Base-by-base conservation (phyloP, 768 basidiomycete species). In the Termitomyces sp. region DNA sequence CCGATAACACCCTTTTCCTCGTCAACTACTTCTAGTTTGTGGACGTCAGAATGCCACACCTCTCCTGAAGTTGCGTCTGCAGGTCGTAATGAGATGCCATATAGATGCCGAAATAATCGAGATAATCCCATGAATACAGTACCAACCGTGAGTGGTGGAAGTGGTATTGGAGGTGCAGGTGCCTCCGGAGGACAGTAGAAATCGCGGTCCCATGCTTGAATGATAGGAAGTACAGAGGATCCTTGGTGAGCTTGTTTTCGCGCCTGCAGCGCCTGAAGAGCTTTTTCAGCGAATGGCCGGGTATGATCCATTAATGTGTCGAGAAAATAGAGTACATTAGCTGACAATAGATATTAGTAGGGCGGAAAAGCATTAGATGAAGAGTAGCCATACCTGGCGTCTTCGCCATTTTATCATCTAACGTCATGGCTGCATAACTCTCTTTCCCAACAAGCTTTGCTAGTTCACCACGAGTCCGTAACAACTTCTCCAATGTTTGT, bases 161-260 rank as follows among this genome's bases (percentile, higher is more conserved):
- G 73, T 59, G 89, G 72, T 69, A 89, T 75, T 55, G 89, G 83
- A 27, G 92, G 88, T 12, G 85, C 81, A 28, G 86, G 85, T 11
- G 85, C 82, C 69, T 90, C 85, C 4, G 86, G 86, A 0, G 89
- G 88, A 56, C 91, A 89, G 70, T 94, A 98, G 68, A 87, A 96
- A 62, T 98, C 95, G 61, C 94, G 81, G 72, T 98, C 97, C 97
- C 97, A 99, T n/a, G 94, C 87, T 61, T 96, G 83, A 50, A 98
- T 83, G 23, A 75, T 73, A 42, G 89, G 89, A 45, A 81, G 73
- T 21, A 77, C 71, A 0, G 78, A 73, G 1, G 84, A 76, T 21
- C 75, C 71, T 28, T 93, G 81, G 63, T 89, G 86, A 9, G 76
- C 76, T 67, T 91, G 87, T 75, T 98, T 98, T 61, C 80, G 84